Conservation (phyloP, 345 rosid genomes). For the Cochlearia excelsa region DNA sequence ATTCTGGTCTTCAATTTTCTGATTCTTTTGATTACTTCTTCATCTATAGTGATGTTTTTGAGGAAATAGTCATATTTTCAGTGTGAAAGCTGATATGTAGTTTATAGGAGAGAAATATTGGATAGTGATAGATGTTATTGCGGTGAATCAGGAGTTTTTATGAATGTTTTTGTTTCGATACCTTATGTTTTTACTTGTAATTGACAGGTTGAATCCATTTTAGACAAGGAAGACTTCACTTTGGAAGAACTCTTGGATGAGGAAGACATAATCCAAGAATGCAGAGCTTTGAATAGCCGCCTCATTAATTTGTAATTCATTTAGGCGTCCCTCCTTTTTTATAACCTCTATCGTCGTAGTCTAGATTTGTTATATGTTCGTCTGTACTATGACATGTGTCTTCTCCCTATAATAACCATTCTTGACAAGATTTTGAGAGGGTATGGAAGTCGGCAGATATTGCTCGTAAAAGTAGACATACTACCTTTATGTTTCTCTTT, state of each 20-base stretch:
- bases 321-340: slow-evolving; percentile 13
- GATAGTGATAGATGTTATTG: not conserved
- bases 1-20: not conserved
- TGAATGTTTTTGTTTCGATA: not conserved
- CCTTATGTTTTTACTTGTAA: slow-evolving; percentile 3
- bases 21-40: no score
- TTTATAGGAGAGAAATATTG: not conserved
- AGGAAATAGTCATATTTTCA: not conserved
- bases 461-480: slow-evolving; percentile 26
- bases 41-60: no score
- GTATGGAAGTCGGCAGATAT: slow-evolving; percentile 18
- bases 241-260: slow-evolving; percentile 97
- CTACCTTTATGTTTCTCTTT: slow-evolving; percentile 30
- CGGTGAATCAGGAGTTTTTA: not conserved
- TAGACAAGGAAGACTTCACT: slow-evolving; percentile 90
- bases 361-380: slow-evolving; percentile 6
- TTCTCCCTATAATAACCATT: slow-evolving; percentile 16
- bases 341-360: slow-evolving; percentile 21
- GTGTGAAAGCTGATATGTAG: slow-evolving; percentile 8
- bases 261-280: slow-evolving; percentile 98
- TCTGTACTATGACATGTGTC: slow-evolving; percentile 29
- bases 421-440: slow-evolving; percentile 1
- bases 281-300: slow-evolving; percentile 97
- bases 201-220: slow-evolving; percentile 76
- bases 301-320: slow-evolving; percentile 84